phyloP scores from a whole-genome alignment of 1,139 yeast genomes.

The Barnettozyma hawaiiensis region DNA sequence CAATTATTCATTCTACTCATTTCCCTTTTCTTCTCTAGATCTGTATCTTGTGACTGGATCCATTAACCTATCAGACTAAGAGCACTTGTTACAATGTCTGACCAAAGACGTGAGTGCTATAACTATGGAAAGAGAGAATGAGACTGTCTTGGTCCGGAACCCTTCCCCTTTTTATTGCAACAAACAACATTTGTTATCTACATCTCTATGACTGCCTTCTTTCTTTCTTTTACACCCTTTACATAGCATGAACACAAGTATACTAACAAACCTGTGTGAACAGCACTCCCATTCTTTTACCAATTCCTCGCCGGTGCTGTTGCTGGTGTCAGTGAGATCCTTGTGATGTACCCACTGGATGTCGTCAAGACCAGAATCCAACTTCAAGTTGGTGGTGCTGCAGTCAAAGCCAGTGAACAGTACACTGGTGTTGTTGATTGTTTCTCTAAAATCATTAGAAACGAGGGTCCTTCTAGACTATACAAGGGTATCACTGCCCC shows the following conservation, averaged over 20 bases:
- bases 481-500: slow-evolving; percentile 96
- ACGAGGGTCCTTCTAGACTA: slow-evolving; percentile 78
- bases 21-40: not conserved
- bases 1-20: not conserved
- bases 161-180: not conserved
- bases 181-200: not conserved
- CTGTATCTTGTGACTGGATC: slow-evolving; percentile 9
- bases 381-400: slow-evolving; percentile 55
- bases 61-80: slow-evolving; percentile 3
- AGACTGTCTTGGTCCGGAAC: not conserved
- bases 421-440: slow-evolving; percentile 85
- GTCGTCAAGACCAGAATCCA: slow-evolving; percentile 98
- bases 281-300: slow-evolving; percentile 75
- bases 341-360: slow-evolving; percentile 96
- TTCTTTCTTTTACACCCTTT: not conserved
- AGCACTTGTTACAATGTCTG: slow-evolving; percentile 10
- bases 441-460: slow-evolving; percentile 70
- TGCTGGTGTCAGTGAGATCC: slow-evolving; percentile 96
- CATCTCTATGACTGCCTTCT: not conserved
- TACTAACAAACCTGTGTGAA: slow-evolving; percentile 12
- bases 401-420: slow-evolving; percentile 35
- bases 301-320: slow-evolving; percentile 94
- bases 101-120: slow-evolving; percentile 20
- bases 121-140: not conserved
- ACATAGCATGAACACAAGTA: too few relatives aligned